phyloP scores from a whole-genome alignment of 169 alveolate species.

The Cytauxzoon felis region DNA sequence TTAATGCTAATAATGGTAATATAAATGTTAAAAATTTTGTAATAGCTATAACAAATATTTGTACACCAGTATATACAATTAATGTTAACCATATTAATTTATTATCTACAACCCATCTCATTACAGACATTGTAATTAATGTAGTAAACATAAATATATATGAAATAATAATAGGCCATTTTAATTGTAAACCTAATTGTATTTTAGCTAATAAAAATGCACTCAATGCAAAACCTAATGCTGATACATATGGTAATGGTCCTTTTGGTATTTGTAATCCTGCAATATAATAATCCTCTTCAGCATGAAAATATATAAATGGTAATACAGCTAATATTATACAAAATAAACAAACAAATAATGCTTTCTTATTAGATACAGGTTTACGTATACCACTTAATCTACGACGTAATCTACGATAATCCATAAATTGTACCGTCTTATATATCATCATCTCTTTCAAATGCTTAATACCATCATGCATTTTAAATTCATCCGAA shows the following conservation, averaged over 20 bases:
- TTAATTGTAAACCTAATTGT: conserved; percentile 65
- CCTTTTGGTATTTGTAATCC: conserved; percentile 44
- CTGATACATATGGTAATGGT: conserved; percentile 25
- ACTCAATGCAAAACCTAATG: conserved; percentile 33
- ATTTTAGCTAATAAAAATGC: conserved; percentile 66
- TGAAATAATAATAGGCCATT: conserved; percentile 71
- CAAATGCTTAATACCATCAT: too few species aligned
- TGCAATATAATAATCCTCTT: conserved; percentile 3
- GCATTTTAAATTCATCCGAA: too few species aligned
- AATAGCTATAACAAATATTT: conserved; percentile 53
- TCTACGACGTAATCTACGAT: conserved; percentile 73
- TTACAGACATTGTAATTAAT: conserved; percentile 47
- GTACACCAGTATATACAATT: conserved; percentile 59
- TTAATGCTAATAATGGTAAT: conserved; percentile 70
- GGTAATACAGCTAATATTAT: conserved; percentile 64
- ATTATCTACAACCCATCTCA: conserved; percentile 56
- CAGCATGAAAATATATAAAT: conserved; percentile 14
- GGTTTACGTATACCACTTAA: conserved; percentile 78
- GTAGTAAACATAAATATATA: conserved; percentile 69
- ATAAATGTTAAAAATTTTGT: conserved; percentile 58
- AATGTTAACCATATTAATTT: conserved; percentile 50
- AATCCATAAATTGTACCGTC: conserved; percentile 75
- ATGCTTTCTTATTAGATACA: conserved; percentile 67
- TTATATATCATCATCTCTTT: conserved; percentile 45
- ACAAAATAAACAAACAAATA: conserved; percentile 68